Base-by-base conservation (phyloP, 495 filamentous ascomycete genomes). In the Hypoxylon crocopeplum region DNA sequence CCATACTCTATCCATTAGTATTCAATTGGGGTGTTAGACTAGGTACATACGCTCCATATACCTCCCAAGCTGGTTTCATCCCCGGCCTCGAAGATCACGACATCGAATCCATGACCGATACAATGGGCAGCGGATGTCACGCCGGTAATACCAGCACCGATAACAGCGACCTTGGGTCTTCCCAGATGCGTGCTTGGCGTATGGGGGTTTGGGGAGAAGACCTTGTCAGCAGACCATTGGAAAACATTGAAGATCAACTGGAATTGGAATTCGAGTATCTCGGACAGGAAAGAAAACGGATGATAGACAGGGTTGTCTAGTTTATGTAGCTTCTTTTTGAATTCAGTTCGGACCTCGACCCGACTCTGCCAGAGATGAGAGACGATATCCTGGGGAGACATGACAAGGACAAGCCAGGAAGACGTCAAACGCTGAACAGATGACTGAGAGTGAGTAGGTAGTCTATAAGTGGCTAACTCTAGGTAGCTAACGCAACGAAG, bases 41-140 rank as follows among this genome's bases (percentile, higher is more conserved):
- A n/a, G n/a, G n/a, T 29, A 73, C 84, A 71, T 71, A 90, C 88
- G 69, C 86, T 90, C 90, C 91, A 96, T 29, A 95, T 95, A 1
- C 91, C 91, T 38, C 91, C 91, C 2, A 93, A 59, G 21, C 82
- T 78, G 5, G 86, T 76, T 49, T 81, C 75, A 3, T 79, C 62
- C 20, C 89, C 85, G 2, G 83, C 80, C 66, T 94, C 91, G 59
- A 95, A 93, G 27, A 96, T 82, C 21, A 79, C 77, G 3, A 91
- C 87, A 67, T 94, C 90, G 52, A 93, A 92, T 39, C 90, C 89
- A 84, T 96, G 90, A 10, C 90, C 90, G 22, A 93, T 84, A 72
- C 90, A 93, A 71, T 96, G 91, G 5, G 88, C 85, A 3, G 91
- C 91, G 6, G 89, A 84, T 0, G 89, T 91, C 2, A 95, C 84